phyloP scores from a whole-genome alignment of 306 rosid genomes.

The Crataegus laevigata region DNA sequence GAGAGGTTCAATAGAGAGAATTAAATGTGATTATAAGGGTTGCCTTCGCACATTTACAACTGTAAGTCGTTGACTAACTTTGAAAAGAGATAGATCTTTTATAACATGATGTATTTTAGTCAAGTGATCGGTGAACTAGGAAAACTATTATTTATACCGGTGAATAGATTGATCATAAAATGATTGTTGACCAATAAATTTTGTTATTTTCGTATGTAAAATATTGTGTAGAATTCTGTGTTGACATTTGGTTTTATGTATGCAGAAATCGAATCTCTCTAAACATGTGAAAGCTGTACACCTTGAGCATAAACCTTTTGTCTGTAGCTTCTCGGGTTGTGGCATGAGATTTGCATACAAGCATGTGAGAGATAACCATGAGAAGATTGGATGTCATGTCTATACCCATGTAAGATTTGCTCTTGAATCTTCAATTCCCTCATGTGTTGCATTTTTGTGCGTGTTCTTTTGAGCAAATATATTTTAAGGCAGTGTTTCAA shows the following conservation, averaged over 20 bases:
- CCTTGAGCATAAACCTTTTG: slow-evolving; percentile 41
- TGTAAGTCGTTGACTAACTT: slow-evolving; percentile 27
- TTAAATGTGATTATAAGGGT: slow-evolving; percentile 43
- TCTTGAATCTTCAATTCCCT: not conserved
- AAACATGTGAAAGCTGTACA: slow-evolving; percentile 70
- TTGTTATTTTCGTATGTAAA: not conserved
- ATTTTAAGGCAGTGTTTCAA: too few relatives aligned
- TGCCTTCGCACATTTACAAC: slow-evolving; percentile 50
- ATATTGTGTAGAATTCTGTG: not conserved
- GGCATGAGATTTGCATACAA: slow-evolving; percentile 79
- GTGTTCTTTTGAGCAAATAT: not conserved
- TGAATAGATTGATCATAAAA: not conserved
- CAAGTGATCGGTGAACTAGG: not conserved
- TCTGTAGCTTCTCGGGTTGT: slow-evolving; percentile 60
- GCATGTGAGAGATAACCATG: slow-evolving; percentile 82
- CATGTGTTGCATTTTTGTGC: not conserved
- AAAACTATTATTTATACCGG: not conserved
- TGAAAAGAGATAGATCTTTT: not conserved
- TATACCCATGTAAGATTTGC: slow-evolving; percentile 41
- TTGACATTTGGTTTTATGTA: not conserved
- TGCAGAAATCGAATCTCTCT: slow-evolving; percentile 65
- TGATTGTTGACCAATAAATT: not conserved
- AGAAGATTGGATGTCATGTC: slow-evolving; percentile 47
- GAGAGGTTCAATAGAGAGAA: slow-evolving; percentile 9
- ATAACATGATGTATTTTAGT: not conserved